phyloP scores from a whole-genome alignment of 768 basidiomycete genomes.

The Serpula lacrymans region DNA sequence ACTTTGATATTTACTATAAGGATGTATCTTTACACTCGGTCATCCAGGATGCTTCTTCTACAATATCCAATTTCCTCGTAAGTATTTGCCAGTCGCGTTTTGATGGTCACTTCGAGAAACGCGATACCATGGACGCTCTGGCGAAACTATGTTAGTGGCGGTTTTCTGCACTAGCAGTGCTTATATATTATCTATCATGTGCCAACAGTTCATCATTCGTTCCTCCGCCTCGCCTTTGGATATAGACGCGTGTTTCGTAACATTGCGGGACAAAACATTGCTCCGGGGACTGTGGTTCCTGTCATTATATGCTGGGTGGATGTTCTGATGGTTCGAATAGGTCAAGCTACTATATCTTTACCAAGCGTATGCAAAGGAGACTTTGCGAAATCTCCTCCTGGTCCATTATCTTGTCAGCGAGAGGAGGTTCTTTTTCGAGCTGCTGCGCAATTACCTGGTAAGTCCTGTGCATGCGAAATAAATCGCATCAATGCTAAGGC shows the following conservation, averaged over 20 bases:
- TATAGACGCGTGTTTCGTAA: slow-evolving; percentile 47
- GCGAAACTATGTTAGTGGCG: slow-evolving; percentile 22
- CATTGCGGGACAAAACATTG: slow-evolving; percentile 35
- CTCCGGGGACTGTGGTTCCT: slow-evolving; percentile 16
- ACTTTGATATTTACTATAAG: slow-evolving; percentile 21
- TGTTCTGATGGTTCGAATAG: slow-evolving; percentile 51
- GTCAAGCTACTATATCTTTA: slow-evolving; percentile 32
- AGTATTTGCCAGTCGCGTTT: slow-evolving; percentile 12
- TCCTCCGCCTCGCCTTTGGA: slow-evolving; percentile 43
- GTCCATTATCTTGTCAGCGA: slow-evolving; percentile 36
- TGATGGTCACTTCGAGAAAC: slow-evolving; percentile 2
- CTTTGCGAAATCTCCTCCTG: slow-evolving; percentile 14
- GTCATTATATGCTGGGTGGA: slow-evolving; percentile 66
- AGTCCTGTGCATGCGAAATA: slow-evolving; percentile 1
- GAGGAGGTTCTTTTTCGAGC: slow-evolving; percentile 54
- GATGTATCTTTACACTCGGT: slow-evolving; percentile 29
- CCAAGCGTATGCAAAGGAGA: slow-evolving; percentile 18
- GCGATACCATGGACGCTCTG: slow-evolving; percentile 9
- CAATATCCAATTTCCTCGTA: slow-evolving; percentile 30
- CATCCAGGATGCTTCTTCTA: slow-evolving; percentile 31
- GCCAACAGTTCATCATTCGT: slow-evolving; percentile 28
- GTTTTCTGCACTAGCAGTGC: too few relatives aligned
- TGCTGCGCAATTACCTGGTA: slow-evolving; percentile 69
- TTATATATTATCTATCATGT: background rate
- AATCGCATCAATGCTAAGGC: background rate